Conservation (phyloP, 1,139 yeast species). For the Arxiozyma bovina region DNA sequence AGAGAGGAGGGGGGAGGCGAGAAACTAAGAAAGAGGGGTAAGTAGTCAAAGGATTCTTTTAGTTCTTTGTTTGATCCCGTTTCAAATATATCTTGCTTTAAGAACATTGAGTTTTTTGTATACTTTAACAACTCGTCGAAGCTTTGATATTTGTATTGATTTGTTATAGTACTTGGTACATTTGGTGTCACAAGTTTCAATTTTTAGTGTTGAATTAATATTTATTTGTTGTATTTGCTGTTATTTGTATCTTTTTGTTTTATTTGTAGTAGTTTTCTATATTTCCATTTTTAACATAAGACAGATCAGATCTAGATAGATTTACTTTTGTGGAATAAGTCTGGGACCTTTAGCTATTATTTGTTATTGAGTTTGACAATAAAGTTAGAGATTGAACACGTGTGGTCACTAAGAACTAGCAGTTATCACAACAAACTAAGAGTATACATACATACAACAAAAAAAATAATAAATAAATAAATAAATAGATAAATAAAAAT, state of each 20-base stretch:
- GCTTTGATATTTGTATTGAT: no score
- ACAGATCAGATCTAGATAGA: background rate
- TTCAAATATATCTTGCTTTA: background rate
- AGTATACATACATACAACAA: no score
- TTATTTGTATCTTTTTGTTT: no score
- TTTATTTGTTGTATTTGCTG: no score
- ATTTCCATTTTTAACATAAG: no score
- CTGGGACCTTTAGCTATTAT: background rate
- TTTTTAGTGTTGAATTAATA: no score
- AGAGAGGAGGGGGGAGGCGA: background rate
- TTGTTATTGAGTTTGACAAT: background rate
- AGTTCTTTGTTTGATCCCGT: background rate
- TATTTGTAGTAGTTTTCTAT: no score
- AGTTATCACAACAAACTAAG: no score
- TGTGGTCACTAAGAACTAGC: background rate
- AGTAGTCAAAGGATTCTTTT: no score
- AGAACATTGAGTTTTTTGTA: background rate
- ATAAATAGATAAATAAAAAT: conserved; percentile 28
- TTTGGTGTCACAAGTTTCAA: no score
- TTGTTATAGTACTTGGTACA: no score
- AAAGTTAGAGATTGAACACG: background rate
- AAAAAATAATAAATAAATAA: background rate
- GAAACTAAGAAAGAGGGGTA: background rate
- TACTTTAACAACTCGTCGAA: no score
- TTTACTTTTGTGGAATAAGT: background rate